Evolutionary conservation across 2,329 filamentous ascomycete species (phyloP).

Genomic region (Dothideomycetes sp.): DNA sequence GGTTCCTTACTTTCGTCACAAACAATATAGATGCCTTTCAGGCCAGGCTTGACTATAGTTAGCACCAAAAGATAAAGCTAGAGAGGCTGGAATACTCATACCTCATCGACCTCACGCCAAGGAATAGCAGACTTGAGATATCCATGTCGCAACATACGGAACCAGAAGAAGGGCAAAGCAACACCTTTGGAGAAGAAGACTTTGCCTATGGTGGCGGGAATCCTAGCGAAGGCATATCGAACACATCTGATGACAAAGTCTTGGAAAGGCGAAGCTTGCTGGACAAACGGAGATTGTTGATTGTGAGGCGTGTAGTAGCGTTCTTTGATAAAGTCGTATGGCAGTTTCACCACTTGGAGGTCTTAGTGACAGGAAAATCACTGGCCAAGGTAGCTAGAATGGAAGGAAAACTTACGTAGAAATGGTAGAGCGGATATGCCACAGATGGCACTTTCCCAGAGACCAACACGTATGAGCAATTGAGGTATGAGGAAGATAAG

Average conservation of each 20-base stretch:
- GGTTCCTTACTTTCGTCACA: slow-evolving; percentile 51
- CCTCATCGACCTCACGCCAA: slow-evolving; percentile 54
- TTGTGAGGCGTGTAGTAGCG: slow-evolving; percentile 42
- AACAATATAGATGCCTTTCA: slow-evolving; percentile 60
- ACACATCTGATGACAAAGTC: slow-evolving; percentile 70
- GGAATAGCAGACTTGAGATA: slow-evolving; percentile 52
- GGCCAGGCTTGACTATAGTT: slow-evolving; percentile 20
- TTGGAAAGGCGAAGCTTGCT: slow-evolving; percentile 62
- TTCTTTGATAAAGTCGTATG: slow-evolving; percentile 49
- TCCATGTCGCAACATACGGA: slow-evolving; percentile 66
- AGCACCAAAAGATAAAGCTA: neutral
- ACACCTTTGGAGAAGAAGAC: slow-evolving; percentile 72
- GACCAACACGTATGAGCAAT: slow-evolving; percentile 57
- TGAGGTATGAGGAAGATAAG: slow-evolving; percentile 62
- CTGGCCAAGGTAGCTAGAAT: neutral
- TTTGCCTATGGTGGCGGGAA: slow-evolving; percentile 58
- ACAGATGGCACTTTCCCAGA: slow-evolving; percentile 50
- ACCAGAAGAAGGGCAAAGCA: slow-evolving; percentile 63
- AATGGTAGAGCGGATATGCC: slow-evolving; percentile 59
- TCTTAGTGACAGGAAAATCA: neutral
- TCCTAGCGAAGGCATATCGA: slow-evolving; percentile 64
- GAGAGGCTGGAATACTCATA: slow-evolving; percentile 15
- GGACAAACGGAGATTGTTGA: slow-evolving; percentile 54
- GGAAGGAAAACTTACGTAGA: slow-evolving; percentile 46
- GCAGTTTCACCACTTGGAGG: slow-evolving; percentile 47